Conservation (phyloP, 202 grass and related monocot species). For the Cymbopogon flexuosus region DNA sequence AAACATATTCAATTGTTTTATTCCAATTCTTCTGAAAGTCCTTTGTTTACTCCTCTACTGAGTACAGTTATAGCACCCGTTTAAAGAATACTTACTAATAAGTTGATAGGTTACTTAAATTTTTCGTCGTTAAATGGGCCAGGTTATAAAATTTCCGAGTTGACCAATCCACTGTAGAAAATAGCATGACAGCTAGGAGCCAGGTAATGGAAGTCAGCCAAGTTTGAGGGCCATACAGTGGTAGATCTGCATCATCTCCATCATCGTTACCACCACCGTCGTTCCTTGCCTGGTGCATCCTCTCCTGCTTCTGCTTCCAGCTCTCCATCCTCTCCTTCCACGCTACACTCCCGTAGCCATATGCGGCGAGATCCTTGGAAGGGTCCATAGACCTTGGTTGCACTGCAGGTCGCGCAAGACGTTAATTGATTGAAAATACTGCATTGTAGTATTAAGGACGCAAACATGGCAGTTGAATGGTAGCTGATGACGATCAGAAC, state of each 20-base stretch:
- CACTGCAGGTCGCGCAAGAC: slow-evolving; percentile 31
- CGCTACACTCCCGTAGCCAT: slow-evolving; percentile 82
- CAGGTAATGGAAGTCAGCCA: not conserved
- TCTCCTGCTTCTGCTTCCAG: slow-evolving; percentile 94
- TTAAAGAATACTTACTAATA: not conserved
- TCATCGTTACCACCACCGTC: slow-evolving; percentile 42
- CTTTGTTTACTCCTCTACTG: not conserved
- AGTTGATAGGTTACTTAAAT: not conserved
- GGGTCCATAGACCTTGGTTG: slow-evolving; percentile 92
- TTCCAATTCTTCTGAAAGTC: not conserved
- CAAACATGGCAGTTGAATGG: not conserved
- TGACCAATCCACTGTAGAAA: not conserved
- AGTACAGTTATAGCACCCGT: not conserved
- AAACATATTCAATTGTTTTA: not conserved
- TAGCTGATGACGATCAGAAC: not conserved
- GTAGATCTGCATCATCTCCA: slow-evolving; percentile 58
- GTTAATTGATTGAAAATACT: not conserved
- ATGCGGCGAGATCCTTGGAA: slow-evolving; percentile 79
- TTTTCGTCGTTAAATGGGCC: not conserved
- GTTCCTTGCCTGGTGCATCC: slow-evolving; percentile 54
- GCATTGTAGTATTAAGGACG: not conserved
- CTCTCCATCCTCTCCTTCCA: slow-evolving; percentile 93
- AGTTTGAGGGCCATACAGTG: slow-evolving; percentile 47
- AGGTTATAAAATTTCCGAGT: not conserved
- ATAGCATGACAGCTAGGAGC: not conserved